Base-by-base conservation (phyloP, 2,329 filamentous ascomycete genomes). In the Beauveria varroae region DNA sequence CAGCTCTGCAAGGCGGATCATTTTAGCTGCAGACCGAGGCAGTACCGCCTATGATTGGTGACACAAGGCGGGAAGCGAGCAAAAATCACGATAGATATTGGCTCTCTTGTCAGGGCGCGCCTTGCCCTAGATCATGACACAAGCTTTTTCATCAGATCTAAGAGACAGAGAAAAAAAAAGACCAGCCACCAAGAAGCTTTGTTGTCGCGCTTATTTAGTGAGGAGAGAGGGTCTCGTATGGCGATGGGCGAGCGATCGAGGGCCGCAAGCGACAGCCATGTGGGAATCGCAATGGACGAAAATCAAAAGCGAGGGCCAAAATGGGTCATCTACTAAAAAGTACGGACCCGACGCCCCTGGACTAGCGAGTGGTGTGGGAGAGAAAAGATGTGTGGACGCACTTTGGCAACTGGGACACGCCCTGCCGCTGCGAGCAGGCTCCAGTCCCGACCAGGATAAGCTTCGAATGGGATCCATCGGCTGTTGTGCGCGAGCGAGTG, bases 391-490 rank as follows among this genome's bases (percentile, higher is more conserved):
- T 22, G 55, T 28, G 55, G 43, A 37, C 26, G 28, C 26, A n/a
- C 8, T 47, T 16, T 37, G 34, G 12, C 30, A 34, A 37, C 34
- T 37, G 5, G 34, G 14, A 37, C 50, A 55, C 55, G 8, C 55
- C 44, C 46, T 57, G 55, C 55, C 55, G 44, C 55, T 57, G 49
- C 9, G 40, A 40, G 20, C 14, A 44, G 53, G 40, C 24, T 46
- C 53, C 53, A 57, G 55, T 49, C 43, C 55, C 43, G 44, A 40
- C 28, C 46, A 43, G 56, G 56, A 43, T 37, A 51, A 58, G 56
- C 56, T 58, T 51, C 22, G 46, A 28, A 16, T 26, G 16, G 46
- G 28, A 44, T 43, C 55, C 34, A 51, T 58, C 34, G 46, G 24
- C 56, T 58, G 46, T 30, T 43, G 52, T 40, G 14, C 43, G 44